Percentiles rank a stretch among this genome's conserved stretches.
These are phyloP conservation scores for Lavandula angustifolia DNA, from an alignment of 257 asterid genomes.

Conservation along the genomic window DNA sequence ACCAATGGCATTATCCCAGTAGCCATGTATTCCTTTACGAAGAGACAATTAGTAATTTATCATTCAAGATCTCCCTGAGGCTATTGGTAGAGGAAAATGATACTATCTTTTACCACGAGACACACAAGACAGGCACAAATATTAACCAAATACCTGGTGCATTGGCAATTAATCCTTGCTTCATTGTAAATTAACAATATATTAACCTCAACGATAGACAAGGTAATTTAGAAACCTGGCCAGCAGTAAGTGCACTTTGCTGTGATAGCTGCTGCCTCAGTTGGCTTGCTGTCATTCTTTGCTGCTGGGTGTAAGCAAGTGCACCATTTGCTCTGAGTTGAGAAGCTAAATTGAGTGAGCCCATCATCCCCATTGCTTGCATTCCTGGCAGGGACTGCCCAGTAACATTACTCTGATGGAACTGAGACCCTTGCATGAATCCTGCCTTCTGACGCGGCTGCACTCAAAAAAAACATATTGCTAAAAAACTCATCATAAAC, in stretches of 20 bases:
- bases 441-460: slow-evolving; percentile 88
- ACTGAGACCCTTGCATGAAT: slow-evolving; percentile 77
- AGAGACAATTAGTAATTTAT: slow-evolving; percentile 2
- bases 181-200: slow-evolving; percentile 24
- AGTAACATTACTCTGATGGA: slow-evolving; percentile 69
- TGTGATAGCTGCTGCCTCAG: slow-evolving; percentile 76
- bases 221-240: slow-evolving; percentile 51
- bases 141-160: slow-evolving; percentile 17
- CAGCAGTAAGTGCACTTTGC: slow-evolving; percentile 62
- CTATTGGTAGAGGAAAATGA: slow-evolving; percentile 13
- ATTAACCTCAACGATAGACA: slow-evolving; percentile 19
- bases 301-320: slow-evolving; percentile 50
- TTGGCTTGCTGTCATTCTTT: slow-evolving; percentile 58
- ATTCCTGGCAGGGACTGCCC: slow-evolving; percentile 80
- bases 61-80: background rate
- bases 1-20: background rate
- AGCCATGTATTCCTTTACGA: no score
- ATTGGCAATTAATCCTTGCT: slow-evolving; percentile 21
- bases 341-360: slow-evolving; percentile 60
- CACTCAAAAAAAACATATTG: slow-evolving; percentile 38
- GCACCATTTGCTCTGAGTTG: slow-evolving; percentile 71
- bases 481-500: slow-evolving; percentile 31
- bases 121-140: slow-evolving; percentile 5
- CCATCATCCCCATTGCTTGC: slow-evolving; percentile 78
- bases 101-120: background rate